A percentile compares a stretch with the other conserved stretches of the same genome.
Evolutionary conservation across 106 monocot genomes (phyloP).

Genomic region (Dendrobium nobile): DNA sequence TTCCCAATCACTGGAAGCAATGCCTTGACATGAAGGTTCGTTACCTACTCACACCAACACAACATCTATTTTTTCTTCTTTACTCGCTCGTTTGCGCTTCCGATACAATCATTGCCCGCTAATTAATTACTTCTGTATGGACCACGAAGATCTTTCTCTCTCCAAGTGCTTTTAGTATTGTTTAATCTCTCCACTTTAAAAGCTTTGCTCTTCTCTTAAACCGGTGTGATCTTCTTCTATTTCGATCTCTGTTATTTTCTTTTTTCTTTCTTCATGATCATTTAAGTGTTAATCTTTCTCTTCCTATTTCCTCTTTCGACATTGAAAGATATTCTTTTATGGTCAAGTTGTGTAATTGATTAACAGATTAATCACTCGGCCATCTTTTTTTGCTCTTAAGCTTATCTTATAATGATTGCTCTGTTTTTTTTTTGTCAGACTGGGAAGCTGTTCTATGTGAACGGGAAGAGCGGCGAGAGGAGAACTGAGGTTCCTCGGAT

Average conservation of each 20-base stretch:
- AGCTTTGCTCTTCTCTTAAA: not conserved
- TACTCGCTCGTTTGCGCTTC: slow-evolving; percentile 2
- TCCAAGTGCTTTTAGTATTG: not conserved
- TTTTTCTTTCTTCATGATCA: not conserved
- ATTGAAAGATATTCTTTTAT: no score
- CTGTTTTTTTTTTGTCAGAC: slow-evolving; percentile 30
- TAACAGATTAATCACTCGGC: not conserved
- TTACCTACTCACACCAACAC: not conserved
- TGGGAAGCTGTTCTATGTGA: slow-evolving; percentile 71
- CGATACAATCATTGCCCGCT: slow-evolving; percentile 24
- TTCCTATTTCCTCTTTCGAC: no score
- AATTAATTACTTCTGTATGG: slow-evolving; percentile 14
- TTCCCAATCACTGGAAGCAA: slow-evolving; percentile 71
- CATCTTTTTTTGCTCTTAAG: not conserved
- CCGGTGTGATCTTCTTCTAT: not conserved
- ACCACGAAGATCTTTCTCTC: no score
- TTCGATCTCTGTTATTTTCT: not conserved
- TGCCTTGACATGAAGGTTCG: slow-evolving; percentile 57
- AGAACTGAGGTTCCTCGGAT: slow-evolving; percentile 46
- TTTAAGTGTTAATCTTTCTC: no score
- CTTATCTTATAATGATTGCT: not conserved
- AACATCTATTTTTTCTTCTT: not conserved
- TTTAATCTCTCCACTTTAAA: no score
- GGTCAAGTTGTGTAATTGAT: not conserved
- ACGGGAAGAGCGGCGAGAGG: slow-evolving; percentile 48